Evolutionary conservation across 148 eudicot genomes (phyloP).

Genomic region (Oxyria digyna): DNA sequence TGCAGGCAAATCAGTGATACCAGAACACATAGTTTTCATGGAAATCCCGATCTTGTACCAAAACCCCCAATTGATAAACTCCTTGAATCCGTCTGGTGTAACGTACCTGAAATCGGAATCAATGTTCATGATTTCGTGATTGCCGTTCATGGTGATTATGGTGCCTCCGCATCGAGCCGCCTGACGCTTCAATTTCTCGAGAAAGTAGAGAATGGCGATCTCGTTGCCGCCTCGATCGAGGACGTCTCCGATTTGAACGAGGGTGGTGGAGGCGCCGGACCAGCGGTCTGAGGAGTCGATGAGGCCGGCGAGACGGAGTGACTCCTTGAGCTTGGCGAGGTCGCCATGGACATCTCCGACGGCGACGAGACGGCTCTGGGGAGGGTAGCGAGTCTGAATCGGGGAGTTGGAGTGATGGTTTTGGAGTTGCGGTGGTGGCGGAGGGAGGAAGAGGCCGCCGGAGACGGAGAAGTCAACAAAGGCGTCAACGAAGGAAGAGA

Average conservation of each 20-base stretch:
- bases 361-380: slow-evolving; percentile 60
- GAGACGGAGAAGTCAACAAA: slow-evolving; percentile 42
- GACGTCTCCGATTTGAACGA: slow-evolving; percentile 87
- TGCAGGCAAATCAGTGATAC: slow-evolving; percentile 13
- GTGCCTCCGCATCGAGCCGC: slow-evolving; percentile 47
- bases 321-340: slow-evolving; percentile 51
- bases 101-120: slow-evolving; percentile 65
- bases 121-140: slow-evolving; percentile 87
- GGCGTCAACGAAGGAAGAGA: slow-evolving; percentile 72
- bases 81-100: slow-evolving; percentile 31
- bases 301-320: slow-evolving; percentile 56
- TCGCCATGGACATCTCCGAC: slow-evolving; percentile 92
- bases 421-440: slow-evolving; percentile 15
- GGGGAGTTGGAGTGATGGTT: slow-evolving; percentile 13
- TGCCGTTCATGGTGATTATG: slow-evolving; percentile 76
- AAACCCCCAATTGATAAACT: slow-evolving; percentile 63
- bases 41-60: slow-evolving; percentile 57
- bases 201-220: slow-evolving; percentile 48
- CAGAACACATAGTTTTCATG: slow-evolving; percentile 43
- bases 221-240: slow-evolving; percentile 88
- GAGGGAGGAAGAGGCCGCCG: slow-evolving; percentile 44
- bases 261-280: slow-evolving; percentile 64
- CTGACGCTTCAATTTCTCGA: slow-evolving; percentile 60
- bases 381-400: slow-evolving; percentile 30
- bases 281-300: slow-evolving; percentile 47